Conservation (phyloP, 2,329 filamentous ascomycete genomes). For the Tolypocladium guangdongense region DNA sequence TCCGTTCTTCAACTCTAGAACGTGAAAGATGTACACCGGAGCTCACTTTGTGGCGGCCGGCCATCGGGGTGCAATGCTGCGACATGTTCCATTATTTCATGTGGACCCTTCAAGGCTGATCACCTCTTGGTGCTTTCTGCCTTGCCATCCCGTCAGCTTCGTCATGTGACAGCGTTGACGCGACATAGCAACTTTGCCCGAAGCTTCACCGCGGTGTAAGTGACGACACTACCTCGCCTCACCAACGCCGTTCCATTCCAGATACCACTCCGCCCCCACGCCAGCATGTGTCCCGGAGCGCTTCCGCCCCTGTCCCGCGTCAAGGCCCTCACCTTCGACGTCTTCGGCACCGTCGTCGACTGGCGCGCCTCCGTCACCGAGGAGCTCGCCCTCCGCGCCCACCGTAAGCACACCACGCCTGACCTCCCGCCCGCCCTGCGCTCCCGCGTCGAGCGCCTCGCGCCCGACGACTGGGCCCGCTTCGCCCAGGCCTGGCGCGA, state of each 20-base stretch:
- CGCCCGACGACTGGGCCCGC: slow-evolving; percentile 44
- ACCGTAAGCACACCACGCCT: slow-evolving; percentile 32
- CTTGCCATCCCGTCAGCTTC: background rate
- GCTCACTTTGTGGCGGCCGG: background rate
- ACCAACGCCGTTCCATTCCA: background rate
- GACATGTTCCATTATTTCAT: background rate
- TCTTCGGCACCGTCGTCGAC: slow-evolving; percentile 73
- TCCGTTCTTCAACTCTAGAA: too few relatives aligned
- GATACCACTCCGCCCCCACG: background rate
- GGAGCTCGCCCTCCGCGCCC: slow-evolving; percentile 42
- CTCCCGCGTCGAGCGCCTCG: slow-evolving; percentile 37
- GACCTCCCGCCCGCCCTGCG: slow-evolving; percentile 36
- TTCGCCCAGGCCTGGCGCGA: slow-evolving; percentile 64
- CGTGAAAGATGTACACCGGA: too few relatives aligned
- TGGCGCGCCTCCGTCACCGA: slow-evolving; percentile 59
- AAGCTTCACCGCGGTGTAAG: background rate
- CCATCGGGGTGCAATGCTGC: background rate
- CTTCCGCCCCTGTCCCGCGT: slow-evolving; percentile 20
- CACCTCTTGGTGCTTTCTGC: background rate
- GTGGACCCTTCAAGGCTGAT: background rate
- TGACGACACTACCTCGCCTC: background rate
- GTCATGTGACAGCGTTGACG: background rate
- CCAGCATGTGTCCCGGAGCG: slow-evolving; percentile 15
- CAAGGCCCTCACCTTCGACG: slow-evolving; percentile 60
- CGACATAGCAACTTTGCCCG: background rate